Percentiles rank a stretch among this genome's conserved stretches.
phyloP scores from a whole-genome alignment of 2,329 filamentous ascomycete genomes.

The Fusarium lateritium region DNA sequence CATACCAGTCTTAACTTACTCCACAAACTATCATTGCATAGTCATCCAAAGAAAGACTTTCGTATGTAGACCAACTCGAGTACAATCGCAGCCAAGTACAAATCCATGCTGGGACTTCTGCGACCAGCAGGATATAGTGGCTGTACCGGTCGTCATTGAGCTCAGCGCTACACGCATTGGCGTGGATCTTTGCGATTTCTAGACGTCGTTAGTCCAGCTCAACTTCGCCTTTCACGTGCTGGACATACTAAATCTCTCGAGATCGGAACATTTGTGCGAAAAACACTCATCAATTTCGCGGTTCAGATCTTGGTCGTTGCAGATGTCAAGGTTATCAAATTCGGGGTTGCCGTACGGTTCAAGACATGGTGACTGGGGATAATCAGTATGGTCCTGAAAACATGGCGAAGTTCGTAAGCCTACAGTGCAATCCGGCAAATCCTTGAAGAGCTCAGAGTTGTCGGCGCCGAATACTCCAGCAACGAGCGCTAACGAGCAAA shows the following conservation, averaged over 20 bases:
- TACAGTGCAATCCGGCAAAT: slow-evolving; percentile 30
- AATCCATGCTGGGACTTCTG: slow-evolving; percentile 55
- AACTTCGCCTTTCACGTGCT: not conserved
- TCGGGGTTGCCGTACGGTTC: slow-evolving; percentile 7
- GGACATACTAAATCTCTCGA: slow-evolving; percentile 42
- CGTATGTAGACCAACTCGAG: slow-evolving; percentile 52
- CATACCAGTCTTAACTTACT: slow-evolving; percentile 42
- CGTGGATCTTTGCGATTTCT: slow-evolving; percentile 53
- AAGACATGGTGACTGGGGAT: slow-evolving; percentile 23
- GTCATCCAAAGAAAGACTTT: slow-evolving; percentile 56
- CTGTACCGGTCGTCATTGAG: slow-evolving; percentile 50
- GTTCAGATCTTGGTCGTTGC: slow-evolving; percentile 14
- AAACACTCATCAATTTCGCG: slow-evolving; percentile 33
- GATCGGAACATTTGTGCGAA: slow-evolving; percentile 29
- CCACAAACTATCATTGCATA: slow-evolving; percentile 56
- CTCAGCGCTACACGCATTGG: slow-evolving; percentile 53
- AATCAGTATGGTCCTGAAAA: not conserved
- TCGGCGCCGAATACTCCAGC: slow-evolving; percentile 30
- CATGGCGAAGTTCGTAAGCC: not conserved
- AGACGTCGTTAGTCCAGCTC: slow-evolving; percentile 13
- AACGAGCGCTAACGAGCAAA: slow-evolving; percentile 33
- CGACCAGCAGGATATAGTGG: slow-evolving; percentile 55
- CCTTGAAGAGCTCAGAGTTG: slow-evolving; percentile 27
- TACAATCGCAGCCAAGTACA: slow-evolving; percentile 57
- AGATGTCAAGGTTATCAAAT: slow-evolving; percentile 29